phyloP scores from a whole-genome alignment of 768 basidiomycete species.

The Hebeloma cylindrosporum region DNA sequence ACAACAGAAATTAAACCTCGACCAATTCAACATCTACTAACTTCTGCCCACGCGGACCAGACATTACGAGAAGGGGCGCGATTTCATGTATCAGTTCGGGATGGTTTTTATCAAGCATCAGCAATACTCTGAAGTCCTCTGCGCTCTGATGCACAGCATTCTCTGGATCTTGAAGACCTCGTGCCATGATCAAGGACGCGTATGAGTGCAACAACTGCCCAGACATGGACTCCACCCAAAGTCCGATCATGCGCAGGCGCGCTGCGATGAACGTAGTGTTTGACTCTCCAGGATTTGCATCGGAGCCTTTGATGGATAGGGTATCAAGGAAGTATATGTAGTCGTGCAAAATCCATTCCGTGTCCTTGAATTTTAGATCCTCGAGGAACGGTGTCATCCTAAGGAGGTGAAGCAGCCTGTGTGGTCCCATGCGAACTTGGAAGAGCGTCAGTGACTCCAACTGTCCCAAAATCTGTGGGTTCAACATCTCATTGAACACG shows the following conservation, averaged over 20 bases:
- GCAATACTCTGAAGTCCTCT: too few species aligned
- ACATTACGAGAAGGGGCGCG: too few species aligned
- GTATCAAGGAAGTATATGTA: not conserved
- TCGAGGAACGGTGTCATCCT: not conserved
- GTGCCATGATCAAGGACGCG: not conserved
- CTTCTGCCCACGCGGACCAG: too few species aligned
- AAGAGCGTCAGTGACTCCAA: not conserved
- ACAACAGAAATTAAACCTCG: too few species aligned
- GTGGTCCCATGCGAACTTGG: not conserved
- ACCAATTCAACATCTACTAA: too few species aligned
- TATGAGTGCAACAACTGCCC: not conserved
- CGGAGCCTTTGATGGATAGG: not conserved
- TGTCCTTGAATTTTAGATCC: not conserved
- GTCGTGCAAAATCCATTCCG: not conserved
- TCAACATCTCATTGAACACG: not conserved
- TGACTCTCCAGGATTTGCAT: not conserved
- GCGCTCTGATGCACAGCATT: too few species aligned
- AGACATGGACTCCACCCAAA: constrained; percentile 1
- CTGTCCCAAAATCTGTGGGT: not conserved
- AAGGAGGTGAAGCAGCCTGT: not conserved
- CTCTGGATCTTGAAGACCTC: not conserved
- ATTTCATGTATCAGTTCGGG: too few species aligned
- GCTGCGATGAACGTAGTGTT: not conserved
- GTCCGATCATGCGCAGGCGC: not conserved
- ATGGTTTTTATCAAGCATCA: too few species aligned